phyloP scores from a whole-genome alignment of 805 yeast species.

The Ogataea neopini region DNA sequence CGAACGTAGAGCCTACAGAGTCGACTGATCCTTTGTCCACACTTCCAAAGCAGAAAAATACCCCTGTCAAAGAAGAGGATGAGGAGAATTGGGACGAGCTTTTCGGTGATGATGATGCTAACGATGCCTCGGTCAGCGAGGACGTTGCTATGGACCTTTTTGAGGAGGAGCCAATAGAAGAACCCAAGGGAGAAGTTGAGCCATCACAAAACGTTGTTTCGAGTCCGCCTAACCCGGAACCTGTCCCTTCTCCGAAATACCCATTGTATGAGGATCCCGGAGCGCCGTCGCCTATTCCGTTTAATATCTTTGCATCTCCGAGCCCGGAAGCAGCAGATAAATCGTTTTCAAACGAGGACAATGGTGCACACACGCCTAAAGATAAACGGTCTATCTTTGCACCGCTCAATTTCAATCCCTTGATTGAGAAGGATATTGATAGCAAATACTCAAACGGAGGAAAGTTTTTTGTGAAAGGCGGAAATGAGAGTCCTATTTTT shows the following conservation, averaged over 20 bases:
- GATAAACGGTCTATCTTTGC: constrained; percentile 66
- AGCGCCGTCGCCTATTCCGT: constrained; percentile 71
- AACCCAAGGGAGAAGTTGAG: no score
- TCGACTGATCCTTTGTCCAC: no score
- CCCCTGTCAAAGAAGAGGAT: constrained; percentile 16
- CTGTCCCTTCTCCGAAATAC: constrained; percentile 34
- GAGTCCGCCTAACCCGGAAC: constrained; percentile 11
- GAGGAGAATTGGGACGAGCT: constrained; percentile 34
- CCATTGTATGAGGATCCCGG: constrained; percentile 77
- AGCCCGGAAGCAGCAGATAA: constrained; percentile 26
- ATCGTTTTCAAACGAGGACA: constrained; percentile 15
- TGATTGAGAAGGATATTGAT: constrained; percentile 73
- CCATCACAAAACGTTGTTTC: neutral
- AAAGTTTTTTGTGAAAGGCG: constrained; percentile 63
- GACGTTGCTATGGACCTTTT: constrained; percentile 14
- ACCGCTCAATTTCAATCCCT: constrained; percentile 79
- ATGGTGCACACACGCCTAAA: constrained; percentile 35
- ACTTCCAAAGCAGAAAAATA: no score
- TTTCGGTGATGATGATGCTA: constrained; percentile 26
- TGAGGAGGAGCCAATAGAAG: neutral
- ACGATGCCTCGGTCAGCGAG: constrained; percentile 9
- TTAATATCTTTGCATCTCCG: constrained; percentile 44
- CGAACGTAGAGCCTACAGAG: no score
- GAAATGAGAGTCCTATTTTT: constrained; percentile 10
- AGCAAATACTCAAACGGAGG: constrained; percentile 90